Base-by-base conservation (phyloP, 257 asterid genomes). In the Verbena officinalis region DNA sequence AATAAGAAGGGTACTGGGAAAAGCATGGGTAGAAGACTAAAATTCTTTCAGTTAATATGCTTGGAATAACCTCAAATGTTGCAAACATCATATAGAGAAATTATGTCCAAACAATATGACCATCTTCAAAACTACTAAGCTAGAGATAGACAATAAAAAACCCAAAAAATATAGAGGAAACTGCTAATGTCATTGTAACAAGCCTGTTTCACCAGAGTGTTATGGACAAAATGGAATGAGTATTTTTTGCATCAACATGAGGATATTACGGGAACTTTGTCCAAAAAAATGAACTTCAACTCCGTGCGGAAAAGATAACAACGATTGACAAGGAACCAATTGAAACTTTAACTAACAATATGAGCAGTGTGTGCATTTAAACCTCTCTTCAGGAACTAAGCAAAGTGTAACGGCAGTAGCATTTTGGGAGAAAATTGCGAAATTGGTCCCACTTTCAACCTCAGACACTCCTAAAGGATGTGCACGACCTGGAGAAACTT, bases 361-460 rank as follows among this genome's bases (percentile, higher is more conserved):
- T 55, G 24, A 62, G 63, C 58, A 31, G 57, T 69, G 62, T 44
- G 51, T 51, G 21, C 34, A 73, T 53, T 49, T 80, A 24, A 51
- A 93, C 99, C 99, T 82, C 62, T 78, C 79, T 46, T 78, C 83
- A 69, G 83, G 92, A 67, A 76, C 53, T 62, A 93, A 75, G 75
- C 97, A 85, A 44, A 93, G 99, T 4, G 90, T 88, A 72, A 90
- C 89, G 22, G 85, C 71, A 43, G 93, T 84, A 65, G 96, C 95
- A 90, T 90, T 87, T 77, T 80, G 89, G 39, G 99, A 86, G 76
- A 86, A 93, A 67, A 93, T 81, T 7, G 99, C 95, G 75, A 93
- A 93, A 77, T 93, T 93, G 70, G 65, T 79, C 55, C 99, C 97
- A 73, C 23, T 76, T 79, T 90, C 96, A 64, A 79, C 83, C 75